A percentile compares a stretch with the other conserved stretches of the same genome.
Conservation (phyloP, 805 yeast species). For the Candida pini region DNA sequence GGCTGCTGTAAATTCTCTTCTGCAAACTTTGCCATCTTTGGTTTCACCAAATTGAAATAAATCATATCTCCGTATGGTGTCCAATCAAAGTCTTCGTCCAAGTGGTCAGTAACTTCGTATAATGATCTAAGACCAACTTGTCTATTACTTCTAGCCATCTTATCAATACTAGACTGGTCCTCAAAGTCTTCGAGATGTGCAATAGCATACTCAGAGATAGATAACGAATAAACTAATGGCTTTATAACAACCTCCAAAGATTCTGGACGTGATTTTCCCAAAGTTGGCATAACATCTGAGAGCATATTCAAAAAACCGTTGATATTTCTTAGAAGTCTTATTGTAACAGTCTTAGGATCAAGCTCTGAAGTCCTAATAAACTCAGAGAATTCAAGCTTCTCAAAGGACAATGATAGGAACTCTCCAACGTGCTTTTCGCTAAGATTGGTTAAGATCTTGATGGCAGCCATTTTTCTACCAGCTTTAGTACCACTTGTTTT, state of each 20-base stretch:
- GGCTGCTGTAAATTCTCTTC: slow-evolving; percentile 78
- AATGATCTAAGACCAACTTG: slow-evolving; percentile 64
- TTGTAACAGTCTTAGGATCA: slow-evolving; percentile 21
- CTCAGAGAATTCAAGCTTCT: slow-evolving; percentile 39
- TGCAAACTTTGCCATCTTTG: slow-evolving; percentile 64
- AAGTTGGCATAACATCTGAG: slow-evolving; percentile 45
- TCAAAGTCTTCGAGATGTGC: slow-evolving; percentile 15
- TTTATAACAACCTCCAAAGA: slow-evolving; percentile 46
- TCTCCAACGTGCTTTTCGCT: slow-evolving; percentile 43
- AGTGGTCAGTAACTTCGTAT: slow-evolving; percentile 44
- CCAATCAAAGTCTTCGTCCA: slow-evolving; percentile 58
- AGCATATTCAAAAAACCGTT: slow-evolving; percentile 64
- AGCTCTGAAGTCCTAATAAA: slow-evolving; percentile 23
- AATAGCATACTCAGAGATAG: slow-evolving; percentile 44
- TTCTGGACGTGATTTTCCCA: slow-evolving; percentile 52
- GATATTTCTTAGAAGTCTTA: slow-evolving; percentile 39
- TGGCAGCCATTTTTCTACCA: slow-evolving; percentile 66
- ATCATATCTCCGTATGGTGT: slow-evolving; percentile 41
- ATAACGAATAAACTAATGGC: slow-evolving; percentile 53
- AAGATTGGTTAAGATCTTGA: slow-evolving; percentile 56
- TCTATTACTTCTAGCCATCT: slow-evolving; percentile 55
- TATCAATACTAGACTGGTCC: slow-evolving; percentile 24
- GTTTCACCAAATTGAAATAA: slow-evolving; percentile 48
- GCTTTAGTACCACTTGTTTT: slow-evolving; percentile 63
- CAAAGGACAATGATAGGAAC: slow-evolving; percentile 61